Evolutionary conservation across 495 filamentous ascomycete genomes (phyloP).

Genomic region (Neurospora sp.): DNA sequence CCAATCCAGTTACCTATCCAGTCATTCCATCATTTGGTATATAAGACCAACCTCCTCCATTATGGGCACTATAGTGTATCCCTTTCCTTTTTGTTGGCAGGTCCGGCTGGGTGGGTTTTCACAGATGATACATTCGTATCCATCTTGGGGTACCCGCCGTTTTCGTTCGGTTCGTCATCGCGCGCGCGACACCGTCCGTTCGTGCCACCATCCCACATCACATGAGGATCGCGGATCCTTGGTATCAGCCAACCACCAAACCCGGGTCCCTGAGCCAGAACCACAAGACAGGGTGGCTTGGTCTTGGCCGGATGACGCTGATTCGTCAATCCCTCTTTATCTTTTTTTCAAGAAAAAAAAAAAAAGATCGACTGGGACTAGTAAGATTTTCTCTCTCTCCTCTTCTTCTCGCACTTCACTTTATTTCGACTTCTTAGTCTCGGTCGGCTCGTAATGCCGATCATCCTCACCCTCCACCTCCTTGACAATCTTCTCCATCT

Average conservation of each 20-base stretch:
- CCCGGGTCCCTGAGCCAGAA: neutral
- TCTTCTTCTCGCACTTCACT: neutral
- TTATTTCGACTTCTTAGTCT: constrained; percentile 41
- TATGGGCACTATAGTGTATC: neutral
- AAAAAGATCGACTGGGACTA: neutral
- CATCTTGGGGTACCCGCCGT: neutral
- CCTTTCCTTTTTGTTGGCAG: neutral
- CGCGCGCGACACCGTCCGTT: neutral
- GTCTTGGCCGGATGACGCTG: neutral
- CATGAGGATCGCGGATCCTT: neutral
- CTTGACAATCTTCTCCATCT: constrained; percentile 78
- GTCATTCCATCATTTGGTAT: neutral
- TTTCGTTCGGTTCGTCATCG: neutral
- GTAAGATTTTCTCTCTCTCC: neutral
- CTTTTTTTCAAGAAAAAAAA: neutral
- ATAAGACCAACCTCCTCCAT: neutral
- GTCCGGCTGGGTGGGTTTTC: neutral
- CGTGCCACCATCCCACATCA: neutral
- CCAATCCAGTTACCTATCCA: neutral
- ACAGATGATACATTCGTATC: neutral
- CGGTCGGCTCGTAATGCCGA: constrained; percentile 47
- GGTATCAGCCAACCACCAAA: neutral
- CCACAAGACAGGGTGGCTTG: neutral
- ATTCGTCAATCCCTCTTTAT: neutral
- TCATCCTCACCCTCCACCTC: constrained; percentile 86